These are phyloP conservation scores for Phytophthora meadii DNA, from an alignment of 352 stramenopile genomes.

Conservation along the genomic window DNA sequence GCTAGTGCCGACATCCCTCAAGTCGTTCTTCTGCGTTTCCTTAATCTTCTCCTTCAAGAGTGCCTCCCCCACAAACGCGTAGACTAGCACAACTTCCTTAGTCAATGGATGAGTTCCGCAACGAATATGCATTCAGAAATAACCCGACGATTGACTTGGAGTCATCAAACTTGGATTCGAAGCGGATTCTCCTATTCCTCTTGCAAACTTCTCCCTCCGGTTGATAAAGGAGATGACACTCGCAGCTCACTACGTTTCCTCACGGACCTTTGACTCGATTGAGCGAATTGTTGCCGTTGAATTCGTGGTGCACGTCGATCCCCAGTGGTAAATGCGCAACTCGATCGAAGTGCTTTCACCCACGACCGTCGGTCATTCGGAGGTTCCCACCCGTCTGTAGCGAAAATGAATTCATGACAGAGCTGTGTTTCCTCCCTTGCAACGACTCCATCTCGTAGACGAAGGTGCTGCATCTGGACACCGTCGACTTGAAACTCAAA, in stretches of 20 bases:
- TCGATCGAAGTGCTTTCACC: conserved; percentile 11
- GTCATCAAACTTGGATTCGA: too few relatives aligned
- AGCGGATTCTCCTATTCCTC: background rate
- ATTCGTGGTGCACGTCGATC: conserved; percentile 3
- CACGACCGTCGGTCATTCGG: conserved; percentile 15
- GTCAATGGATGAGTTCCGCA: too few relatives aligned
- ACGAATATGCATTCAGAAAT: too few relatives aligned
- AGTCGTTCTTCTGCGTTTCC: too few relatives aligned
- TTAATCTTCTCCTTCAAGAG: too few relatives aligned
- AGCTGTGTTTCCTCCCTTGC: background rate
- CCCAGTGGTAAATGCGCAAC: background rate
- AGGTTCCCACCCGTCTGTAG: background rate
- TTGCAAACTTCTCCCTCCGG: background rate
- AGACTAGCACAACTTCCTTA: too few relatives aligned
- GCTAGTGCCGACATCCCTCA: too few relatives aligned
- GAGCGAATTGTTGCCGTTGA: conserved; percentile 4
- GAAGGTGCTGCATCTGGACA: conserved; percentile 16
- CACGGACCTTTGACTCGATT: conserved; percentile 5
- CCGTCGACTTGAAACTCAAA: conserved; percentile 25
- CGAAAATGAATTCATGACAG: conserved; percentile 16
- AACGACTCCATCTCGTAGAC: background rate
- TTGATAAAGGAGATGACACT: conserved; percentile 3
- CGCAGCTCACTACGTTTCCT: conserved; percentile 9
- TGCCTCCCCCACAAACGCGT: too few relatives aligned
- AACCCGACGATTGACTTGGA: too few relatives aligned